Evolutionary conservation across 2,329 filamentous ascomycete genomes (phyloP).

Genomic region (Fulvia fulva): DNA sequence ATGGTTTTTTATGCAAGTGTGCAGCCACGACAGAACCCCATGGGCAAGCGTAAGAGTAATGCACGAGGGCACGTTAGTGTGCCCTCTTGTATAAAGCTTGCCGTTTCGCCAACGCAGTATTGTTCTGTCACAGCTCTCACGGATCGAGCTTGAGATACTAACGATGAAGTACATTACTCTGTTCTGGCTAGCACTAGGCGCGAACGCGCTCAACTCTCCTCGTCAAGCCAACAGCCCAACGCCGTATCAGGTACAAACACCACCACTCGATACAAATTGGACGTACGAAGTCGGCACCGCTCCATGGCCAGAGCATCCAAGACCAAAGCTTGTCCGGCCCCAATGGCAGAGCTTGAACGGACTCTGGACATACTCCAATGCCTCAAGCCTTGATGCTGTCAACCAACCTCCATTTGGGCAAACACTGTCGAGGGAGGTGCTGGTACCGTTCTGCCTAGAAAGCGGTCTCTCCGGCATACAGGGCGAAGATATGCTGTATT

Average conservation of each 20-base stretch:
- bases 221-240: constrained; percentile 3
- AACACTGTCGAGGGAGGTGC: constrained; percentile 41
- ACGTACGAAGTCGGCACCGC: constrained; percentile 48
- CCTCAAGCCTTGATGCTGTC: constrained; percentile 37
- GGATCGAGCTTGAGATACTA: not conserved
- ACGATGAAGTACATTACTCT: not conserved
- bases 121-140: not conserved
- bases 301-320: constrained; percentile 54
- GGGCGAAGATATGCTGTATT: constrained; percentile 26
- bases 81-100: not conserved
- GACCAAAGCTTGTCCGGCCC: constrained; percentile 52
- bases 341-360: constrained; percentile 55
- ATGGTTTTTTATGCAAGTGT: not conserved
- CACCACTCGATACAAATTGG: constrained; percentile 48
- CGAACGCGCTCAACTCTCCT: constrained; percentile 1
- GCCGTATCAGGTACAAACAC: constrained; percentile 37
- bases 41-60: not conserved
- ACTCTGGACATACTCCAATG: constrained; percentile 53
- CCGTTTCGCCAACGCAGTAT: not conserved
- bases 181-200: not conserved
- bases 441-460: constrained; percentile 54
- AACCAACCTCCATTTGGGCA: constrained; percentile 44
- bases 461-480: constrained; percentile 49
- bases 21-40: not conserved
- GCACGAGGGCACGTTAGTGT: not conserved